Evolutionary conservation across 345 rosid species (phyloP).

Genomic region (Fremontodendron californicum): DNA sequence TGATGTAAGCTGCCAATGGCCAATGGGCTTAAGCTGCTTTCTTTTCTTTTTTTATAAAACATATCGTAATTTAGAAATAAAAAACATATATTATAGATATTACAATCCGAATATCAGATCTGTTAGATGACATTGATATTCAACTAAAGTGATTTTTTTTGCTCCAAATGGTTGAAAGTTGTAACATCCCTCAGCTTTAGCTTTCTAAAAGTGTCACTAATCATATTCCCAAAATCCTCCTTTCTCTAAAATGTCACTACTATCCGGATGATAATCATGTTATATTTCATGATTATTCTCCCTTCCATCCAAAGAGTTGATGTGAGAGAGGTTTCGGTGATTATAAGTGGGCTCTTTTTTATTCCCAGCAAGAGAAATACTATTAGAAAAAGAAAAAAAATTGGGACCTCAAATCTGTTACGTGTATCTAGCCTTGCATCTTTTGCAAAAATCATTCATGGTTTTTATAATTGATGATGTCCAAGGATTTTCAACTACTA

Average conservation of each 20-base stretch:
- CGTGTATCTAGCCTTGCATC: neutral
- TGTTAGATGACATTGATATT: no score
- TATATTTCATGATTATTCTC: conserved; percentile 1
- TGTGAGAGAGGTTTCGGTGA: conserved; percentile 17
- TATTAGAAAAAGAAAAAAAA: neutral
- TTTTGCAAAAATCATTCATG: neutral
- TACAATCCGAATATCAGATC: no score
- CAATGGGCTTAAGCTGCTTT: neutral
- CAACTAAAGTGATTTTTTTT: no score
- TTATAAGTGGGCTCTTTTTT: neutral
- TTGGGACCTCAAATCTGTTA: neutral
- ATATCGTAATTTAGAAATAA: no score
- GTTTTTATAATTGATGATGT: conserved; percentile 4
- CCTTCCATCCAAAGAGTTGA: conserved; percentile 12
- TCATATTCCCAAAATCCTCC: neutral
- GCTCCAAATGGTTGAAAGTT: no score
- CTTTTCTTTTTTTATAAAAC: no score
- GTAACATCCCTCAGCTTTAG: no score
- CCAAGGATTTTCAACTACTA: neutral
- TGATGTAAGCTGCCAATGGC: neutral
- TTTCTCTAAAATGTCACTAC: no score
- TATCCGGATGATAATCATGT: neutral
- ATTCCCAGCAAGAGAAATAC: no score
- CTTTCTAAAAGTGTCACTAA: no score
- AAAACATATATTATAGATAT: no score